Base-by-base conservation (phyloP, 2,329 filamentous ascomycete genomes). In the Aspergillus transmontanensis region DNA sequence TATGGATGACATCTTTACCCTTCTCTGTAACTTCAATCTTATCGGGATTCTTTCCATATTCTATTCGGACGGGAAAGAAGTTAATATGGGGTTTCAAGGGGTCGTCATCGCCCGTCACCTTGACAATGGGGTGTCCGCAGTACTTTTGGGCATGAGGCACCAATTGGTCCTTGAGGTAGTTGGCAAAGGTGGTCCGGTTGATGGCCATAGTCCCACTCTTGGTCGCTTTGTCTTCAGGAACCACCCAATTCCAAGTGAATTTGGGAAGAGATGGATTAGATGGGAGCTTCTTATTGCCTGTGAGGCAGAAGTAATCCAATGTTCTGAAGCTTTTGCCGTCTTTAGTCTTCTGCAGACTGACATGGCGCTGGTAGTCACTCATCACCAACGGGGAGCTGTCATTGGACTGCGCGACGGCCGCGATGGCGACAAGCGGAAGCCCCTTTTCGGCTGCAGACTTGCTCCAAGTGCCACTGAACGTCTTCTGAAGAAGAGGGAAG, bases 181-280 rank as follows among this genome's bases (percentile, higher is more conserved):
- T 21, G 9, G 45, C 50, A 4, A 61, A 34, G 12, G 45, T 57
- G n/a, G 26, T 57, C 2, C 62, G 62, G 41, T 64, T 64, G 56
- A 64, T 61, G n/a, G 59, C 36, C 23, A 64, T 46, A 14, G 57
- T 28, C 16, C 62, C 62, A 41, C 62, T 64, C 4, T 11, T n/a
- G 10, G 50, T 41, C 2, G 28, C 30, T 21, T 59, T 23, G 16
- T 62, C 34, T 11, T 59, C 9, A 1, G 59, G 55, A 16, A n/a
- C 10, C 3, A 62, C 43, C 62, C 62, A 64, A 43, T 64, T 64
- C 62, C 62, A 64, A 32, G 51, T 21, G 19, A 64, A 59, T 5
- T n/a, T 19, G 1, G 58, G 32, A 45, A 56, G 26, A 1, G 26
- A 1, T 4, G 60, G 50, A 36, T 36, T 36, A 36, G 1, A 62